Evolutionary conservation across 164 flowering plant species (phyloP).

Genomic region (Warburgia ugandensis): DNA sequence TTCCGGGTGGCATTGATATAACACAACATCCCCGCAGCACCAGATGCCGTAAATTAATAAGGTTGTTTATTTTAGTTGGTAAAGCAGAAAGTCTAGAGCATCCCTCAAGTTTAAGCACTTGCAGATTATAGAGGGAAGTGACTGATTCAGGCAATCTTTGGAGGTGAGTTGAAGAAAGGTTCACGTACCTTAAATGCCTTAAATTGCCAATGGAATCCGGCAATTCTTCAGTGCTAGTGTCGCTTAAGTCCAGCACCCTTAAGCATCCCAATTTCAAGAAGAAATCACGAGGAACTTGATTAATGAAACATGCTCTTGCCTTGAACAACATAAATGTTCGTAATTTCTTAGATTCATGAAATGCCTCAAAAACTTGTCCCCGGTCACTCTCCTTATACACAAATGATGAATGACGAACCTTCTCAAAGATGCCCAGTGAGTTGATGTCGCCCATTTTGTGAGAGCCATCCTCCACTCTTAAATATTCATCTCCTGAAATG

Average conservation of each 20-base stretch:
- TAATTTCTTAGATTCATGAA: no score
- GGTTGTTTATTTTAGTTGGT: constrained; percentile 1
- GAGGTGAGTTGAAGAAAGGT: neutral
- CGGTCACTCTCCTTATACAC: no score
- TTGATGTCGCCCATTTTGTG: neutral
- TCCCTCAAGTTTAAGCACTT: neutral
- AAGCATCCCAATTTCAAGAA: neutral
- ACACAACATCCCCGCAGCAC: neutral
- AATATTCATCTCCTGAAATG: neutral
- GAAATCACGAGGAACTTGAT: neutral
- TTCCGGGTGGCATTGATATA: neutral
- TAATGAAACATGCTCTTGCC: neutral
- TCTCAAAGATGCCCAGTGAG: neutral
- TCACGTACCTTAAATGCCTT: neutral
- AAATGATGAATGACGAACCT: no score
- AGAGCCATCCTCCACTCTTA: neutral
- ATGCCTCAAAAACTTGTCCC: no score
- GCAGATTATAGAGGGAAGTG: neutral
- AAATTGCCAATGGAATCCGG: constrained; percentile 1
- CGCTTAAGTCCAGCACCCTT: neutral
- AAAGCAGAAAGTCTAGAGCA: neutral
- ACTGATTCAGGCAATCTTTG: neutral
- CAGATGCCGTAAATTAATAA: constrained; percentile 1
- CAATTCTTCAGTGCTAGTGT: neutral
- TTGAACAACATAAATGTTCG: no score